Evolutionary conservation across 371 early-diverging fungal genomes (phyloP).

Genomic region (Synchytrium microbalum): DNA sequence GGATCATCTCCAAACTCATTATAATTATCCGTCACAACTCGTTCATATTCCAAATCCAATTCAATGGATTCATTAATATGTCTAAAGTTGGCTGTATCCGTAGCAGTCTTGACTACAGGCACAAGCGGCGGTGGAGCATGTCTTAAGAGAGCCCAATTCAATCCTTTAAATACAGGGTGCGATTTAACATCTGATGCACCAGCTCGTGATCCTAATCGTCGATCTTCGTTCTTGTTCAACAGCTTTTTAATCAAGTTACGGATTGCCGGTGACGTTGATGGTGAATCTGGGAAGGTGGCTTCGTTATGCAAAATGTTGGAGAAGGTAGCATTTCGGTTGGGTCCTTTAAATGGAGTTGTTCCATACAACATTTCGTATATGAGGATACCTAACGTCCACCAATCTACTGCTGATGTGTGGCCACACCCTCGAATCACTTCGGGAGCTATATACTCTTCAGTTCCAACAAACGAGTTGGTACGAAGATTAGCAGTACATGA

Average conservation of each 20-base stretch:
- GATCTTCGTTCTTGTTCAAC: constrained; percentile 76
- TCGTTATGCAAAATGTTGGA: constrained; percentile 71
- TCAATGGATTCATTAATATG: constrained; percentile 55
- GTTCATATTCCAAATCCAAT: constrained; percentile 45
- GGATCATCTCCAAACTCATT: constrained; percentile 40
- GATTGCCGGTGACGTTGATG: constrained; percentile 41
- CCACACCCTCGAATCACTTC: constrained; percentile 81
- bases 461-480: constrained; percentile 95
- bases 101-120: constrained; percentile 53
- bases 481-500: constrained; percentile 75
- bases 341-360: constrained; percentile 91
- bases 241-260: constrained; percentile 74
- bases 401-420: constrained; percentile 92
- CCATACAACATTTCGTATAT: constrained; percentile 95
- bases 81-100: constrained; percentile 63
- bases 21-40: constrained; percentile 6
- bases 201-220: constrained; percentile 75
- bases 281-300: constrained; percentile 51
- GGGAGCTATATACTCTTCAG: constrained; percentile 96
- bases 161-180: constrained; percentile 85
- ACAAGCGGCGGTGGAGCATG: constrained; percentile 83
- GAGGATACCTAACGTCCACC: constrained; percentile 98
- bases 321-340: constrained; percentile 77
- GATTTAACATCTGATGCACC: constrained; percentile 92
- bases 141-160: constrained; percentile 89